Percentiles rank a stretch among this genome's conserved stretches.
These are phyloP conservation scores for Anisodus tanguticus DNA, from an alignment of 257 asterid species.

Conservation along the genomic window DNA sequence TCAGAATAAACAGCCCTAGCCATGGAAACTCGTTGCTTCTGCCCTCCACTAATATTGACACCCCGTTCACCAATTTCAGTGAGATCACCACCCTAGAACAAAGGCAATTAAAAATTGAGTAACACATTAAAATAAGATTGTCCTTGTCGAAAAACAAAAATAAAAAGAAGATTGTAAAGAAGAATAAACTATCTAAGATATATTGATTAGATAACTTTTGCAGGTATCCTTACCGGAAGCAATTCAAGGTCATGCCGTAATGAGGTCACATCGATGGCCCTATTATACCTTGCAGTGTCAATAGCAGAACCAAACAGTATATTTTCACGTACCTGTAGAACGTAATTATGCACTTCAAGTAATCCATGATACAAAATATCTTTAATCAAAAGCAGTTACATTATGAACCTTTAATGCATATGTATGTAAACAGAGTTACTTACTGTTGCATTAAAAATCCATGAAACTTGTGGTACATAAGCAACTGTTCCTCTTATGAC, in stretches of 20 bases:
- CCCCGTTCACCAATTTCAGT: constrained; percentile 99
- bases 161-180: not conserved
- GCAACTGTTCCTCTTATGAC: constrained; percentile 88
- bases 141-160: not conserved
- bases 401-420: not conserved
- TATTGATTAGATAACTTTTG: not conserved
- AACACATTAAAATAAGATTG: constrained; percentile 18
- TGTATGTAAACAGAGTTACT: constrained; percentile 38
- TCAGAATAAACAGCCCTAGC: constrained; percentile 94
- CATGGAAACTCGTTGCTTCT: constrained; percentile 98
- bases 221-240: constrained; percentile 66
- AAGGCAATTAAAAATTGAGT: constrained; percentile 24
- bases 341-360: constrained; percentile 32
- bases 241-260: constrained; percentile 88
- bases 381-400: not conserved
- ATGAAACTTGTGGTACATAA: constrained; percentile 93
- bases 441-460: constrained; percentile 99
- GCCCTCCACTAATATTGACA: constrained; percentile 99
- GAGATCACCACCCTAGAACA: constrained; percentile 86
- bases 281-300: constrained; percentile 68
- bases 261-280: constrained; percentile 73
- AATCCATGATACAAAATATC: constrained; percentile 8
- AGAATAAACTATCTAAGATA: not conserved
- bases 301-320: constrained; percentile 80
- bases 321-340: constrained; percentile 84